Percentiles rank a stretch among this genome's conserved stretches.
Conservation (phyloP, 768 basidiomycete genomes). For the Russula sp. region DNA sequence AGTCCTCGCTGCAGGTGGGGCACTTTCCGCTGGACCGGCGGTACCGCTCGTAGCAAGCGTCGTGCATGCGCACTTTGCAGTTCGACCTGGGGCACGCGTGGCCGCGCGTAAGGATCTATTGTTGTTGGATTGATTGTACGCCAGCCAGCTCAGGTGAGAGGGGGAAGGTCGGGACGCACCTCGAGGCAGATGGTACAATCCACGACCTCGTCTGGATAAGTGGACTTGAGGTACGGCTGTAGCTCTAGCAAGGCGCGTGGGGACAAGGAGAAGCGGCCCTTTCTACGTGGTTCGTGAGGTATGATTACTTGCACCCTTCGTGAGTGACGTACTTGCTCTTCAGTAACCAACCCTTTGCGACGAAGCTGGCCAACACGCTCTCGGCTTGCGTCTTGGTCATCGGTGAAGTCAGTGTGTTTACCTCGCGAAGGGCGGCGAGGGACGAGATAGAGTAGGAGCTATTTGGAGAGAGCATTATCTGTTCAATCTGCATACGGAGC, state of each 20-base stretch:
- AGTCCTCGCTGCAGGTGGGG: conserved; percentile 51
- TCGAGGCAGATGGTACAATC: conserved; percentile 74
- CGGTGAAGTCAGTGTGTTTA: conserved; percentile 44
- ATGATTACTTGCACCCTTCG: neutral
- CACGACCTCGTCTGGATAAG: conserved; percentile 61
- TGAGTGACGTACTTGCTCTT: conserved; percentile 58
- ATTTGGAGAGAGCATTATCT: conserved; percentile 76
- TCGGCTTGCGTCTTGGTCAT: conserved; percentile 77
- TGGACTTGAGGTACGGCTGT: conserved; percentile 61
- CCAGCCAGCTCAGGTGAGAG: no score
- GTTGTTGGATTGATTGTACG: neutral
- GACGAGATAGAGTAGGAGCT: conserved; percentile 75
- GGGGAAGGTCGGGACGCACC: conserved; percentile 34
- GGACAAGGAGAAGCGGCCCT: conserved; percentile 72
- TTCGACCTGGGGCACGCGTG: conserved; percentile 52
- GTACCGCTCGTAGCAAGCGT: conserved; percentile 54
- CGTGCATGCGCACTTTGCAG: conserved; percentile 61
- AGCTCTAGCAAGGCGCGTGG: conserved; percentile 73
- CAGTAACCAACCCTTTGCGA: conserved; percentile 73
- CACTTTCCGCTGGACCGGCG: conserved; percentile 43
- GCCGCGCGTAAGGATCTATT: conserved; percentile 64
- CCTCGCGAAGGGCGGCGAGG: conserved; percentile 68
- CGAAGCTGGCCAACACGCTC: conserved; percentile 67
- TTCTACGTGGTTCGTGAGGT: conserved; percentile 1
- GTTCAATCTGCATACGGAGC: conserved; percentile 58